These are phyloP conservation scores for Starmerella tilneyi DNA, from an alignment of 805 yeast genomes.

Conservation along the genomic window DNA sequence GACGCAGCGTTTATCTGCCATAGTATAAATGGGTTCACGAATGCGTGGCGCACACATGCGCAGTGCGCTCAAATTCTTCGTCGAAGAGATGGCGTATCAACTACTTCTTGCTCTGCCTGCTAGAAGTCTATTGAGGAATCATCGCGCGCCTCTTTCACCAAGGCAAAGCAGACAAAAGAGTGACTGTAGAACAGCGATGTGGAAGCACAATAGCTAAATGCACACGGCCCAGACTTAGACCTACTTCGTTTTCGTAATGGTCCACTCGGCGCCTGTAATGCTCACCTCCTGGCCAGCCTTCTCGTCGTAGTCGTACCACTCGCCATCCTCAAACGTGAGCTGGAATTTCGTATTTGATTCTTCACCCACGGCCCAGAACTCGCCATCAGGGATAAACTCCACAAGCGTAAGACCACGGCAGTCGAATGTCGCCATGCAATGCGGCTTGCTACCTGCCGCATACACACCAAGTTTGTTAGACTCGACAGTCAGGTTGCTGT, in stretches of 20 bases:
- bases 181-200: too few relatives aligned
- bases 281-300: conserved; percentile 69
- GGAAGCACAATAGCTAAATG: neutral
- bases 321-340: conserved; percentile 67
- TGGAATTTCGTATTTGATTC: conserved; percentile 44
- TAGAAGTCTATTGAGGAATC: too few relatives aligned
- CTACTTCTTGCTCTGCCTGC: too few relatives aligned
- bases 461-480: conserved; percentile 26
- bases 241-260: conserved; percentile 35
- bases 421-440: conserved; percentile 56
- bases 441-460: conserved; percentile 33
- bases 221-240: neutral
- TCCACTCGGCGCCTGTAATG: conserved; percentile 64
- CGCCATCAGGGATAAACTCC: conserved; percentile 49
- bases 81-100: too few relatives aligned
- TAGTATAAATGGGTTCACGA: too few relatives aligned
- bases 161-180: too few relatives aligned
- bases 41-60: too few relatives aligned
- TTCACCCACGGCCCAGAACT: conserved; percentile 35
- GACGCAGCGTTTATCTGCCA: too few relatives aligned
- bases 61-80: too few relatives aligned
- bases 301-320: conserved; percentile 95
- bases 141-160: too few relatives aligned
- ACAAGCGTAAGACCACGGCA: conserved; percentile 72
- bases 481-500: conserved; percentile 29